Evolutionary conservation across 2,329 filamentous ascomycete genomes (phyloP).

Genomic region (Clarireedia paspali): DNA sequence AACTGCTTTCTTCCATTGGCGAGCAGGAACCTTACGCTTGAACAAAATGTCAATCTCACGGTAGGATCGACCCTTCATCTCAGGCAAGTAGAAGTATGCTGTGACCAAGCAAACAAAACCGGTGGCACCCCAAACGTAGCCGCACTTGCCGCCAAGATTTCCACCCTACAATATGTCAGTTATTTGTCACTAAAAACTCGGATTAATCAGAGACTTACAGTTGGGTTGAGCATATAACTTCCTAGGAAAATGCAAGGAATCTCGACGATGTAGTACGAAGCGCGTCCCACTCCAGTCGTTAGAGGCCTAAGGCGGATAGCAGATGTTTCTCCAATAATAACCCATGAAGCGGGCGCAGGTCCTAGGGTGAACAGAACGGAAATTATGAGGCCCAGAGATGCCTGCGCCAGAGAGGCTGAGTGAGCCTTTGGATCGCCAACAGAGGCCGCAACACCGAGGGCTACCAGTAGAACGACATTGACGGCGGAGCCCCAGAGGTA

Average conservation of each 20-base stretch:
- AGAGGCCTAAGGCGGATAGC: slow-evolving; percentile 55
- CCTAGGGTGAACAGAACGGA: slow-evolving; percentile 57
- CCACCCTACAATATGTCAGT: slow-evolving; percentile 19
- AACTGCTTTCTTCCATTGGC: slow-evolving; percentile 41
- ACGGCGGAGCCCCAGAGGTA: slow-evolving; percentile 52
- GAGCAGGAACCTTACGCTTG: slow-evolving; percentile 29
- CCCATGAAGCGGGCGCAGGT: slow-evolving; percentile 56
- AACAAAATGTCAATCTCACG: slow-evolving; percentile 45
- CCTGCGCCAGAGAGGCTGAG: slow-evolving; percentile 45
- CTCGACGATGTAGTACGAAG: slow-evolving; percentile 54
- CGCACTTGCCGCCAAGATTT: slow-evolving; percentile 46
- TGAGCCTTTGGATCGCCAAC: slow-evolving; percentile 30
- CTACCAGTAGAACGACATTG: slow-evolving; percentile 46
- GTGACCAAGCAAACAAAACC: slow-evolving; percentile 45
- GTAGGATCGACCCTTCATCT: slow-evolving; percentile 49
- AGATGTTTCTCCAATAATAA: slow-evolving; percentile 61
- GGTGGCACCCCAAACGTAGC: slow-evolving; percentile 52
- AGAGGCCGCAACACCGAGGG: slow-evolving; percentile 52
- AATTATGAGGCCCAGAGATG: slow-evolving; percentile 55
- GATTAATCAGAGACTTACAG: too few relatives aligned
- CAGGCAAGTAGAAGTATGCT: slow-evolving; percentile 44
- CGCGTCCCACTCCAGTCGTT: slow-evolving; percentile 59
- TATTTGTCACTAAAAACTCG: too few relatives aligned
- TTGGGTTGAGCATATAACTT: slow-evolving; percentile 51
- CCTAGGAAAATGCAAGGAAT: slow-evolving; percentile 60